A percentile compares a stretch with the other conserved stretches of the same genome.
Conservation (phyloP, 768 basidiomycete genomes). For the Pleurotus eryngii region DNA sequence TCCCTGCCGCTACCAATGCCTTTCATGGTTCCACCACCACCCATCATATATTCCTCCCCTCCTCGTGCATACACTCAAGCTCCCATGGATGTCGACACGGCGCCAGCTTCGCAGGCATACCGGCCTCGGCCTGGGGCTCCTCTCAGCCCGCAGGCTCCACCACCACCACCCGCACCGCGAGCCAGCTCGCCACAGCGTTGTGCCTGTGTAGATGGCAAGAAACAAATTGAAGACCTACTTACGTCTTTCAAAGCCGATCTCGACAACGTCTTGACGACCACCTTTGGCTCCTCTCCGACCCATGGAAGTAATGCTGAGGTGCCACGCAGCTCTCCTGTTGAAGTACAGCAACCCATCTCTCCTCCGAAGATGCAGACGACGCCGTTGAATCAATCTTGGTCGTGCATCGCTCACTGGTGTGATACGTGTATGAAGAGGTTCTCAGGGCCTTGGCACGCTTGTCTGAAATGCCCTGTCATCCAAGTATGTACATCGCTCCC, state of each 20-base stretch:
- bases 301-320: too few species aligned
- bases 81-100: conserved; percentile 20
- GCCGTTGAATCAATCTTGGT: conserved; percentile 11
- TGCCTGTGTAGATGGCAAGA: conserved; percentile 41
- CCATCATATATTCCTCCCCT: conserved; percentile 27
- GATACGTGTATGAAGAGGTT: conserved; percentile 30
- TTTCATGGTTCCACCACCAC: conserved; percentile 32
- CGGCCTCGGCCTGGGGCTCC: conserved; percentile 7
- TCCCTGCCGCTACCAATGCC: conserved; percentile 18
- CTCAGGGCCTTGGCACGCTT: conserved; percentile 30
- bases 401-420: conserved; percentile 26
- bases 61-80: conserved; percentile 20
- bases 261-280: conserved; percentile 38
- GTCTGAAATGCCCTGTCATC: conserved; percentile 32
- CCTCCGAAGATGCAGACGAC: not conserved
- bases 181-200: conserved; percentile 35
- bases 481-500: conserved; percentile 26
- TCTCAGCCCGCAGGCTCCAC: not conserved
- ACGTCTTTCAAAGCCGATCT: conserved; percentile 52
- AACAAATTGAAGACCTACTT: conserved; percentile 45
- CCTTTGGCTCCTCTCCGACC: conserved; percentile 24
- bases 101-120: conserved; percentile 14
- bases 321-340: too few species aligned
- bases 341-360: conserved; percentile 6
- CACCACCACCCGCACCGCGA: not conserved